A percentile compares a stretch with the other conserved stretches of the same genome.
Conservation (phyloP, 2,329 filamentous ascomycete genomes). For the Aspergillus glaucus region DNA sequence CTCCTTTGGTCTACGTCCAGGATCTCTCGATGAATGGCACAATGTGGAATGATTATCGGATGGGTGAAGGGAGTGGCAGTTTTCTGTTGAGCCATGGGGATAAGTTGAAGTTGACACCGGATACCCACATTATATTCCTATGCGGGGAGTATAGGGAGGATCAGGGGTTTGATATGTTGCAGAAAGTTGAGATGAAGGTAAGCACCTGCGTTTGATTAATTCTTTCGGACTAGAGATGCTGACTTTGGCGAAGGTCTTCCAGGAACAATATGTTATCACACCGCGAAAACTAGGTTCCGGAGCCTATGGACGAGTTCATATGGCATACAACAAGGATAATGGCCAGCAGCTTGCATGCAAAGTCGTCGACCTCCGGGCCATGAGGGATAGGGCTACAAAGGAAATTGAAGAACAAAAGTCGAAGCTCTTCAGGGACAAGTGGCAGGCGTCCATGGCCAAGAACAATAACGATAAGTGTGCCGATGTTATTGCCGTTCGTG, state of each 20-base stretch:
- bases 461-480: not conserved
- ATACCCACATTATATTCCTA: constrained; percentile 16
- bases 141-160: constrained; percentile 3
- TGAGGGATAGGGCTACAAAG: constrained; percentile 11
- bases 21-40: constrained; percentile 39
- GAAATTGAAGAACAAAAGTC: constrained; percentile 5
- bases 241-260: constrained; percentile 22
- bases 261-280: constrained; percentile 31
- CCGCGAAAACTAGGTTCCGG: constrained; percentile 37
- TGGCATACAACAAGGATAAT: constrained; percentile 31
- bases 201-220: constrained; percentile 1
- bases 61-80: constrained; percentile 26
- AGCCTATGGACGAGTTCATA: constrained; percentile 37
- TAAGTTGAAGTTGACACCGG: constrained; percentile 22
- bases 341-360: constrained; percentile 42
- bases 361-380: constrained; percentile 32
- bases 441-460: not conserved
- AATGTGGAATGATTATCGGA: constrained; percentile 32
- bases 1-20: constrained; percentile 39
- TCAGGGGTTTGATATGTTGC: constrained; percentile 19
- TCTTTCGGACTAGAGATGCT: not conserved
- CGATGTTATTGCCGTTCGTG: constrained; percentile 7
- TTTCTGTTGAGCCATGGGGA: constrained; percentile 37
- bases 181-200: constrained; percentile 32
- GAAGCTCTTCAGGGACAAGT: constrained; percentile 5